A percentile compares a stretch with the other conserved stretches of the same genome.
These are phyloP conservation scores for Penicillium sp. DNA, from an alignment of 2,329 filamentous ascomycete species.

Conservation along the genomic window DNA sequence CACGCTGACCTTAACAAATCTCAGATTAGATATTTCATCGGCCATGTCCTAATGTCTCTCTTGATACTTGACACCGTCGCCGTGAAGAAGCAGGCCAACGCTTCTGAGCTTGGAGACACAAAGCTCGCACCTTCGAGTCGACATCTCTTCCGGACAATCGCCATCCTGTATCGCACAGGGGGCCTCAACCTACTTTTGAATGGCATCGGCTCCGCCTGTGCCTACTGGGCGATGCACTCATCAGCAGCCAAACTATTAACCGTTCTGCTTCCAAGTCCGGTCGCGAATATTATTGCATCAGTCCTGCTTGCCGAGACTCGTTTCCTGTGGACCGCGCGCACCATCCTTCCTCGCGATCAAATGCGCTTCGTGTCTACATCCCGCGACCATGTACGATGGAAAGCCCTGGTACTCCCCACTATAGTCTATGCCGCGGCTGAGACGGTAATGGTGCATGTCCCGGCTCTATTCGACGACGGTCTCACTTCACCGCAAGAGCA, in stretches of 20 bases:
- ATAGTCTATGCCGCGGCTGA: neutral
- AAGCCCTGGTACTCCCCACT: neutral
- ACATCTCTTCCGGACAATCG: neutral
- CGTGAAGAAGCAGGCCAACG: neutral
- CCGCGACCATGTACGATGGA: neutral
- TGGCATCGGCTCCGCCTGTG: neutral
- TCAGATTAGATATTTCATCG: neutral
- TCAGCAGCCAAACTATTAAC: neutral
- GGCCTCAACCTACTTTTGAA: neutral
- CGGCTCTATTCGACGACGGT: neutral
- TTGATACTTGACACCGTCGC: neutral
- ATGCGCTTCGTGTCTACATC: neutral
- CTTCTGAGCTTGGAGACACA: neutral
- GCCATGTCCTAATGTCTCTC: neutral
- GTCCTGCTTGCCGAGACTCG: neutral
- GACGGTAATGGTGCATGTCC: neutral
- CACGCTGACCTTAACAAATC: neutral
- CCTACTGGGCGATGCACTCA: conserved; percentile 1
- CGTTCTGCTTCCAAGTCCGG: neutral
- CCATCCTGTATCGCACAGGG: neutral
- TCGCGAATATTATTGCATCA: conserved; percentile 1
- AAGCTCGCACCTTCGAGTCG: neutral
- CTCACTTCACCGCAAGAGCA: neutral
- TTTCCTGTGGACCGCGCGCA: neutral
- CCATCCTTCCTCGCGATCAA: neutral